Conservation (phyloP, 2,329 filamentous ascomycete genomes). For the Ciborinia camelliae region DNA sequence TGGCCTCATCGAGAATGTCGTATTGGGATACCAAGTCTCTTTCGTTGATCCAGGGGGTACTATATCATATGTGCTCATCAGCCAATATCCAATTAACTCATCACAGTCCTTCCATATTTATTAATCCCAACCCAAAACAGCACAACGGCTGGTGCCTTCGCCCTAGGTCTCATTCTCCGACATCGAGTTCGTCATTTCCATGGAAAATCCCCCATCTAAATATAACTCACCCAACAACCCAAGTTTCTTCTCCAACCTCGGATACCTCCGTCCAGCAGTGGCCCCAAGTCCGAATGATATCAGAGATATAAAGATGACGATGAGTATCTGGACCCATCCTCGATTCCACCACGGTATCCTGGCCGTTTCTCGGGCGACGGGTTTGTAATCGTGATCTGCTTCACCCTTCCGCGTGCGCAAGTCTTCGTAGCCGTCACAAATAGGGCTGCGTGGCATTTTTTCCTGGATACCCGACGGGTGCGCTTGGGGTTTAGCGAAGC, state of each 20-base stretch:
- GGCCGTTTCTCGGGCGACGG: neutral
- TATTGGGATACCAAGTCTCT: slow-evolving; percentile 19
- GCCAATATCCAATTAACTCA: neutral
- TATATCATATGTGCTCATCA: neutral
- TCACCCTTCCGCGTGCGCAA: neutral
- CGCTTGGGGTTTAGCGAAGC: neutral
- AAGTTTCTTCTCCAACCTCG: neutral
- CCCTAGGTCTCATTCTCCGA: too few relatives aligned
- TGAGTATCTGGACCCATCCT: slow-evolving; percentile 4
- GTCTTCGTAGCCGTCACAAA: neutral
- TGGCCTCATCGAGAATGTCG: slow-evolving; percentile 13
- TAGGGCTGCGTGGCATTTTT: neutral
- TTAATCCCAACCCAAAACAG: neutral
- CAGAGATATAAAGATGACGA: neutral
- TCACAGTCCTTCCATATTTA: neutral
- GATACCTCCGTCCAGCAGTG: neutral
- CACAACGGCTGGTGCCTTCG: too few relatives aligned
- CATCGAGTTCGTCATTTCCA: neutral
- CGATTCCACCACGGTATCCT: neutral
- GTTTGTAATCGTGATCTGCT: neutral
- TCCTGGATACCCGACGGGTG: too few relatives aligned
- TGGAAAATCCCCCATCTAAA: neutral
- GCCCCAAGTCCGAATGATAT: neutral
- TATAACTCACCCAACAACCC: neutral
- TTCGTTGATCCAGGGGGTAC: slow-evolving; percentile 9